Evolutionary conservation across 352 stramenopile genomes (phyloP).

Genomic region (Pythium dissimile): DNA sequence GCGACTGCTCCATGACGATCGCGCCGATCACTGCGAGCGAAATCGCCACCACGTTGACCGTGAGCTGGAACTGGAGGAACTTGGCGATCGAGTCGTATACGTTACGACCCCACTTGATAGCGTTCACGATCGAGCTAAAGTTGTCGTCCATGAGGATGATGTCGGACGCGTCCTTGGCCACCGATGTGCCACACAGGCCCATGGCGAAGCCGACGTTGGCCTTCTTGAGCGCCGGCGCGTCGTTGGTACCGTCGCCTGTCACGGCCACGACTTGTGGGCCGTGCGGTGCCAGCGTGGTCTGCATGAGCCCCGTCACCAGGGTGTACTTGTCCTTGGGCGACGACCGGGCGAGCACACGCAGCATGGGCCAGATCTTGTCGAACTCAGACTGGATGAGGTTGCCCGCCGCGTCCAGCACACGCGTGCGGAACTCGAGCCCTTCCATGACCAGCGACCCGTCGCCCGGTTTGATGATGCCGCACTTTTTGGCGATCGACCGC

Average conservation of each 20-base stretch:
- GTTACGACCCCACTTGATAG: constrained; percentile 37
- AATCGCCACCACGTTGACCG: constrained; percentile 95
- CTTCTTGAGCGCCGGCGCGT: constrained; percentile 95
- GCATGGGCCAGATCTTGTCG: constrained; percentile 88
- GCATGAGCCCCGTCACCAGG: constrained; percentile 94
- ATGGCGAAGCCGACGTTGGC: constrained; percentile 96
- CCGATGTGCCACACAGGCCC: constrained; percentile 89
- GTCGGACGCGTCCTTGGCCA: constrained; percentile 91
- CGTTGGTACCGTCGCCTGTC: constrained; percentile 97
- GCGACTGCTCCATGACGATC: constrained; percentile 71
- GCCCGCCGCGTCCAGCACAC: constrained; percentile 55
- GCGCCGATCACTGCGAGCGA: constrained; percentile 90
- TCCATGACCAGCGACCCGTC: constrained; percentile 67
- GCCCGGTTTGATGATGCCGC: constrained; percentile 55
- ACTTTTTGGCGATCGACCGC: constrained; percentile 68
- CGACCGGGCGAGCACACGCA: constrained; percentile 90
- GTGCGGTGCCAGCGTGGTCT: constrained; percentile 67
- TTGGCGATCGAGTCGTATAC: constrained; percentile 95
- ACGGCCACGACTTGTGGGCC: constrained; percentile 91
- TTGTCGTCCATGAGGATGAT: constrained; percentile 91
- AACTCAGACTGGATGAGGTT: constrained; percentile 87
- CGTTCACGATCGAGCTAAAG: constrained; percentile 92
- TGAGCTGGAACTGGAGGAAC: constrained; percentile 98
- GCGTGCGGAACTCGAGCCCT: constrained; percentile 58
- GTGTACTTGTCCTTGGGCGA: constrained; percentile 97